Conservation (phyloP, 805 yeast genomes). For the Barnettozyma populi region DNA sequence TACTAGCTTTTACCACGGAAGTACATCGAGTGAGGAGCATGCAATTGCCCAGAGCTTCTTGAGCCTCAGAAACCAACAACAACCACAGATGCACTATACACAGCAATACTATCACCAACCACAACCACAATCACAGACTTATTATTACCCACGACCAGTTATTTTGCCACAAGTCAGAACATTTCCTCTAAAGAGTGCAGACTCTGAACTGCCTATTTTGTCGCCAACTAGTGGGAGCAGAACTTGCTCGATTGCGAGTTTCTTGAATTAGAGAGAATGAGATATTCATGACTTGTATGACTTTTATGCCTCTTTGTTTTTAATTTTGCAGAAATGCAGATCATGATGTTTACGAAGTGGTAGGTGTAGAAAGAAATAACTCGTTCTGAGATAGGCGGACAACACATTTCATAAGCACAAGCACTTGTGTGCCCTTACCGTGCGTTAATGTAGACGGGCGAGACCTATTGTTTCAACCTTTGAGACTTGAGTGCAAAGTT, state of each 20-base stretch:
- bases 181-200: not conserved
- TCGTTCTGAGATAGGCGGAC: too few species aligned
- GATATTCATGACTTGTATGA: not conserved
- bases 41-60: constrained; percentile 25
- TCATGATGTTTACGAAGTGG: not conserved
- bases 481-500: too few species aligned
- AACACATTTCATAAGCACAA: too few species aligned
- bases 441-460: too few species aligned
- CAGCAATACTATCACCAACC: constrained; percentile 17
- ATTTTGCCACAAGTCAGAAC: not conserved
- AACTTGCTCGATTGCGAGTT: constrained; percentile 19
- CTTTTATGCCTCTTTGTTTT: not conserved
- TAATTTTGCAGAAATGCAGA: too few species aligned
- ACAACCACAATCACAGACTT: not conserved
- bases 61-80: constrained; percentile 21
- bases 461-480: too few species aligned
- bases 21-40: constrained; percentile 20
- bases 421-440: too few species aligned
- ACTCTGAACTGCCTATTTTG: not conserved
- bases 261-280: constrained; percentile 12
- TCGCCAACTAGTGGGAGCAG: constrained; percentile 7
- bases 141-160: not conserved
- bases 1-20: constrained; percentile 6
- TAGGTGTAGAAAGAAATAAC: not conserved
- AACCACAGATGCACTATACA: constrained; percentile 16